Conservation (phyloP, 306 rosid species). For the Astragalus membranaceus region DNA sequence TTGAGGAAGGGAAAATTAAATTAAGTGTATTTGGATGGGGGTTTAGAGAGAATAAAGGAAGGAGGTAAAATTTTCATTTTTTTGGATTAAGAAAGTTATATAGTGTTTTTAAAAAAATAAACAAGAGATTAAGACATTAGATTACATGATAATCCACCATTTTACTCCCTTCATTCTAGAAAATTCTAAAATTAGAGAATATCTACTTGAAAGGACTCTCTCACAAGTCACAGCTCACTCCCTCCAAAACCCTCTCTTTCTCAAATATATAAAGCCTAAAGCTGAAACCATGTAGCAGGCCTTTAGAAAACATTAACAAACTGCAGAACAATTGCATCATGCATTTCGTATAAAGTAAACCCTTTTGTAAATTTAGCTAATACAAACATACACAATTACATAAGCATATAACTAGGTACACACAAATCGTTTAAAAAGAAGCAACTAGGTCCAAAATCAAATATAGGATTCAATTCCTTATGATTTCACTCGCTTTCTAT, state of each 20-base stretch:
- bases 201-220: not conserved
- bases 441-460: constrained; percentile 18
- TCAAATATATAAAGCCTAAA: not conserved
- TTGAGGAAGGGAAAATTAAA: not conserved
- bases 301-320: constrained; percentile 2
- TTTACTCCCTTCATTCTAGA: not conserved
- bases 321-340: not conserved
- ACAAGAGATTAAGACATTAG: not conserved
- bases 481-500: not conserved
- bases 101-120: not conserved
- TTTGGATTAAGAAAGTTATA: not conserved
- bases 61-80: not conserved
- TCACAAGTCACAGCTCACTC: not conserved
- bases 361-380: not conserved
- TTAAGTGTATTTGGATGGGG: not conserved
- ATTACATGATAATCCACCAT: not conserved
- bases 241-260: not conserved
- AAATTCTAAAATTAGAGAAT: not conserved
- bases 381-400: not conserved
- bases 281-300: not conserved
- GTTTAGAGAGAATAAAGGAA: not conserved
- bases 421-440: not conserved
- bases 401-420: not conserved
- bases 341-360: not conserved
- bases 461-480: not conserved